Base-by-base conservation (phyloP, 805 yeast species). In the Ascoidea tarda region DNA sequence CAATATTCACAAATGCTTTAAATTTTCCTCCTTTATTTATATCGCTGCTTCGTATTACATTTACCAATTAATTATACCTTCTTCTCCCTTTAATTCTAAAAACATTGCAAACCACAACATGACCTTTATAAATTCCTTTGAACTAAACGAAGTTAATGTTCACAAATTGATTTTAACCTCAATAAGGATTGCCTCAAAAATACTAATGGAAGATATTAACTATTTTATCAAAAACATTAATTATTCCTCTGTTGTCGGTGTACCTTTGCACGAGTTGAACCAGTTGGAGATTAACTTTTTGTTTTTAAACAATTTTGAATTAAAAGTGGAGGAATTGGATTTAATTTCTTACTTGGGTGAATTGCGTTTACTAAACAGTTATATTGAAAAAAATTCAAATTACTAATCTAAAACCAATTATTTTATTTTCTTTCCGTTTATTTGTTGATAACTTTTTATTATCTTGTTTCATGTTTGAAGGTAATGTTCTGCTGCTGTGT, bases 271-370 rank as follows among this genome's bases (percentile, higher is more conserved):
- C 5, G 84, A 79, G 52, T 63, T 79, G 50, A 64, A 69, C 52
- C 64, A 69, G 32, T 63, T 79, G 48, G 84, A 79, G 58, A 70
- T 77, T 21, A 72, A 79, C 1, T 65, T 78, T 46, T 62, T 79
- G 53, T 75, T 74, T 57, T 59, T 78, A 49, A 55, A 75, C 50
- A 74, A 77, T 59, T 79, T 77, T 60, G 72, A 75, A 49, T 62
- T 79, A 53, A 71, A 69, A 48, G 73, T 75, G 6, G 74, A 74
- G 53, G 64, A 65, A 38, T 14, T 38, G 2, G 14, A 38, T 10
- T 10, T 38, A 10, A 38, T 38, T 14, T 38, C 44, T 10, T 38
- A 38, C 14, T 38, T 38, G 4, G 8, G 14, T 38, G 44, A 38
- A 38, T 14, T 38, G 8, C 8, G 44, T 10, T 10, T 10, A 38